phyloP scores from a whole-genome alignment of 345 rosid genomes.

The Boechera divaricarpa region DNA sequence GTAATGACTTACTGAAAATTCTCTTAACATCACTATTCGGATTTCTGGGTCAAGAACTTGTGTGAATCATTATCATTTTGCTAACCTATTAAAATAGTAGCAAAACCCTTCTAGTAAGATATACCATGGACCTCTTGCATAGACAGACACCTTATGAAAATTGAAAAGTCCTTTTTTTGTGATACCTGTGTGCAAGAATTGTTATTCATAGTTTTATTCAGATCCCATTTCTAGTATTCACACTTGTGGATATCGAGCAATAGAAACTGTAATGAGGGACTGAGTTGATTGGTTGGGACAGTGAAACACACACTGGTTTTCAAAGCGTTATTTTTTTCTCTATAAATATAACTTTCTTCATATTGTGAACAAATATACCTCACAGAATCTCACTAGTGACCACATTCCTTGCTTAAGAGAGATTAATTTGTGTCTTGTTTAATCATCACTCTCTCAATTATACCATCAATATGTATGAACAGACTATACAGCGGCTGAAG shows the following conservation, averaged over 20 bases:
- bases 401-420: conserved; percentile 25
- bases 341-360: conserved; percentile 21
- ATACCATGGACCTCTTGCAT: background rate
- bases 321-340: background rate
- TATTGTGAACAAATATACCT: background rate
- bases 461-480: conserved; percentile 40
- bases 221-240: conserved; percentile 3
- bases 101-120: conserved; percentile 21
- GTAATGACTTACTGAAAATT: conserved; percentile 11
- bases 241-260: background rate
- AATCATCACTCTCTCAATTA: background rate
- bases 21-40: background rate
- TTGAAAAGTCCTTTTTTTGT: background rate
- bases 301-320: background rate
- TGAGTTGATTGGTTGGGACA: conserved; percentile 13
- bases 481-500: conserved; percentile 72
- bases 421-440: background rate
- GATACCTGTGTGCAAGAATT: conserved; percentile 17
- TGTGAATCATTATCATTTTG: conserved; percentile 4
- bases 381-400: background rate
- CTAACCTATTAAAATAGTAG: background rate
- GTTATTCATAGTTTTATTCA: background rate
- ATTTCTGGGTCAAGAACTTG: background rate
- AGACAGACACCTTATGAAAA: background rate
- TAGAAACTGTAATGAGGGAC: background rate